Evolutionary conservation across 495 filamentous ascomycete genomes (phyloP).

Genomic region (Xylaria flabelliformis): DNA sequence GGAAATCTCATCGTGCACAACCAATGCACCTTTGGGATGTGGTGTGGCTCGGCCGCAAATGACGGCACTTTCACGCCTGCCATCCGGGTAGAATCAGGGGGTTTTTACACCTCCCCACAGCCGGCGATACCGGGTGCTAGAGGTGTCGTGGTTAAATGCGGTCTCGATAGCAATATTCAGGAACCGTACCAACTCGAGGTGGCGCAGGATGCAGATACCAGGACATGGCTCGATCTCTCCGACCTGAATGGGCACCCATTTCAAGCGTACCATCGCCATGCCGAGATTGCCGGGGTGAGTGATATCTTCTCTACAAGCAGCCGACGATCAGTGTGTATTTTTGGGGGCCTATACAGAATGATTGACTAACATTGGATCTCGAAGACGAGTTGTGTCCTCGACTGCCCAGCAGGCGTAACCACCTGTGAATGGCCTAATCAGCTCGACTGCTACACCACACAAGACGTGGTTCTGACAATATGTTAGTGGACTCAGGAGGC

Average conservation of each 20-base stretch:
- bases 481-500: not conserved
- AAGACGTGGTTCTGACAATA: constrained; percentile 1
- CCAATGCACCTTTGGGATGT: constrained; percentile 30
- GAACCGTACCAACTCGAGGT: constrained; percentile 34
- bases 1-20: constrained; percentile 28
- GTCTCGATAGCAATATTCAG: not conserved
- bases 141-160: constrained; percentile 33
- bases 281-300: constrained; percentile 29
- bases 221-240: constrained; percentile 33
- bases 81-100: not conserved
- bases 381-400: constrained; percentile 8
- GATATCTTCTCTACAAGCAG: not conserved
- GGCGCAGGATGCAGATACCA: constrained; percentile 17
- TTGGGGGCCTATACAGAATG: not conserved
- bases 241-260: constrained; percentile 32
- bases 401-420: not conserved
- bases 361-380: not conserved
- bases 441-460: not conserved
- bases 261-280: constrained; percentile 24
- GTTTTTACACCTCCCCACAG: constrained; percentile 25
- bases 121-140: constrained; percentile 30
- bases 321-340: not conserved
- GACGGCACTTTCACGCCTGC: constrained; percentile 27
- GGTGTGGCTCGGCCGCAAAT: constrained; percentile 32
- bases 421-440: not conserved